Evolutionary conservation across 176 grass and related monocot genomes (phyloP).

Genomic region (Carex pumila): DNA sequence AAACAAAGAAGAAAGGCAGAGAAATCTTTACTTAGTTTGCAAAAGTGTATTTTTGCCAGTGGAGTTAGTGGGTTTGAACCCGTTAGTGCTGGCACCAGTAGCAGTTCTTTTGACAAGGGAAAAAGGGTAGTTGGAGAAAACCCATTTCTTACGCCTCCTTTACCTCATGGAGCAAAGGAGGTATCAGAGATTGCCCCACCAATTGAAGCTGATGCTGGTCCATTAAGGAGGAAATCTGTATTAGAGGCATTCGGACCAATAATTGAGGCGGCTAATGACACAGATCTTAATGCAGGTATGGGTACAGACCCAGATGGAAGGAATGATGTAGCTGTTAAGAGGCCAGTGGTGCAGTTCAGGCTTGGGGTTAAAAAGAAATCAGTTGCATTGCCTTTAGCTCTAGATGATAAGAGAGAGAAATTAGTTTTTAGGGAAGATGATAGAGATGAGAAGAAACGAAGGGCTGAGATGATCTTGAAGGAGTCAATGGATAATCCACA

Average conservation of each 20-base stretch:
- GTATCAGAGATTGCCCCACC: slow-evolving; percentile 29
- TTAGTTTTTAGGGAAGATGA: slow-evolving; percentile 37
- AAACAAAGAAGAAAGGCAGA: slow-evolving; percentile 47
- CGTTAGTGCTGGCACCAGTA: not conserved
- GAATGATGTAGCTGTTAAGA: slow-evolving; percentile 27
- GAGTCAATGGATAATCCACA: slow-evolving; percentile 44
- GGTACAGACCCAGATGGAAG: slow-evolving; percentile 5
- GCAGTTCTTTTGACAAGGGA: slow-evolving; percentile 24
- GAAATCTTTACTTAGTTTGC: slow-evolving; percentile 39
- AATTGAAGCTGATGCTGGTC: not conserved
- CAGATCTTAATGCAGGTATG: slow-evolving; percentile 5
- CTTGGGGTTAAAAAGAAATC: slow-evolving; percentile 41
- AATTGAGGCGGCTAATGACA: slow-evolving; percentile 31
- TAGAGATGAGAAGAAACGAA: slow-evolving; percentile 52
- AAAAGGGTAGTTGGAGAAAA: slow-evolving; percentile 32
- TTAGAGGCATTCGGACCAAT: slow-evolving; percentile 43
- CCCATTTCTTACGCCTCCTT: slow-evolving; percentile 31
- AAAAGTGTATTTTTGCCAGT: slow-evolving; percentile 27
- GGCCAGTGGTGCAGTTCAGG: slow-evolving; percentile 38
- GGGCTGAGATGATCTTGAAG: slow-evolving; percentile 47
- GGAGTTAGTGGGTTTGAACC: slow-evolving; percentile 19
- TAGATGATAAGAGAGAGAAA: slow-evolving; percentile 4
- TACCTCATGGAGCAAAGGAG: slow-evolving; percentile 25
- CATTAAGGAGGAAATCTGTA: slow-evolving; percentile 25
- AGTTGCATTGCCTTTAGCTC: slow-evolving; percentile 17